A percentile compares a stretch with the other conserved stretches of the same genome.
phyloP scores from a whole-genome alignment of 176 grass and related monocot genomes.

The Saccharum spontaneum region DNA sequence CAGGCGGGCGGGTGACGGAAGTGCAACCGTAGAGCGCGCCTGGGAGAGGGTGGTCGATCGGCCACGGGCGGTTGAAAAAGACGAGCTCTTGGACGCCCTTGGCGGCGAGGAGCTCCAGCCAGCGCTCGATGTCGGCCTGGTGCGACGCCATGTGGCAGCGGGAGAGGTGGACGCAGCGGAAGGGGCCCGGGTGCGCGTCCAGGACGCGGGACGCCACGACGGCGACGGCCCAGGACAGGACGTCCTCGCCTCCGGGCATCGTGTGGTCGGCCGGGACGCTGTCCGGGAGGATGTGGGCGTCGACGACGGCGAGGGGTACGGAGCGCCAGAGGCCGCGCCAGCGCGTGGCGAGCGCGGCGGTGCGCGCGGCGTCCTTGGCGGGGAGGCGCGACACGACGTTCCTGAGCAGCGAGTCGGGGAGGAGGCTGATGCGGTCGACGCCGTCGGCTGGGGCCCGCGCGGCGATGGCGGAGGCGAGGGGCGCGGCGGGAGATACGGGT shows the following conservation, averaged over 20 bases:
- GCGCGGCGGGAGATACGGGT: not conserved
- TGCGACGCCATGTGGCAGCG: not conserved
- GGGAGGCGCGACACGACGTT: not conserved
- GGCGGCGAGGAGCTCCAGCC: not conserved
- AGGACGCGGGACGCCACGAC: not conserved
- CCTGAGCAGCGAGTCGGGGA: not conserved
- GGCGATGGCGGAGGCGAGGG: not conserved
- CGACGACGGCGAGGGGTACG: too few species aligned
- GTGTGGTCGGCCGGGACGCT: too few species aligned
- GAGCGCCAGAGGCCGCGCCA: not conserved
- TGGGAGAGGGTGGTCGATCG: not conserved
- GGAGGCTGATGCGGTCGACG: not conserved
- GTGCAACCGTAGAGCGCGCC: not conserved
- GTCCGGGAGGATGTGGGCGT: too few species aligned
- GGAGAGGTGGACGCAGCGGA: not conserved
- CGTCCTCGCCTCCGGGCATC: not conserved
- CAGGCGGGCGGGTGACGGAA: not conserved
- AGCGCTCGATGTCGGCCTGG: not conserved
- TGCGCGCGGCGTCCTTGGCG: not conserved
- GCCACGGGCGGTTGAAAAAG: not conserved
- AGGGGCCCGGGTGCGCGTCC: not conserved
- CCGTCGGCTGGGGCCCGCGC: not conserved
- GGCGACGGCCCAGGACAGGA: not conserved
- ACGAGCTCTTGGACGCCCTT: not conserved
- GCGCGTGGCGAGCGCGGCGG: not conserved